These are phyloP conservation scores for Kwoniella pini DNA, from an alignment of 768 basidiomycete genomes.

Conservation along the genomic window DNA sequence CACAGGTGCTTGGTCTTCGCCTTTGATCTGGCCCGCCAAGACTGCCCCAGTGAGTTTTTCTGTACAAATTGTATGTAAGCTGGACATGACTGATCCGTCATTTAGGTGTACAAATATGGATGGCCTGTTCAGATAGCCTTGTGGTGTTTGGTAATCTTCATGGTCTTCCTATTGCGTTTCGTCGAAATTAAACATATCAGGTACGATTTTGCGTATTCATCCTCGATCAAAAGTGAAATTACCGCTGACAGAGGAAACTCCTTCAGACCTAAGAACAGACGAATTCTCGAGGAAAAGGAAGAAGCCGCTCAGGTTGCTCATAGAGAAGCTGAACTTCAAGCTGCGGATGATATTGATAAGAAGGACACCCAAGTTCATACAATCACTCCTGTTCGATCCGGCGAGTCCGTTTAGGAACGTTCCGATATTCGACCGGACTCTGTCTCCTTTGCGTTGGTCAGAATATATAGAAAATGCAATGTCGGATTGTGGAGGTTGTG, in stretches of 20 bases:
- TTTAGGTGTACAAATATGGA: conserved; percentile 35
- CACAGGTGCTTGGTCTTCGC: conserved; percentile 41
- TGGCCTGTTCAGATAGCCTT: conserved; percentile 46
- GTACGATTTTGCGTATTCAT: conserved; percentile 8
- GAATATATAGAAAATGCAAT: no score
- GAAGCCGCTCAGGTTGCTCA: conserved; percentile 8
- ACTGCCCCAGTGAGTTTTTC: conserved; percentile 30
- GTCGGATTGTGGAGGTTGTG: no score
- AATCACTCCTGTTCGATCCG: conserved; percentile 2
- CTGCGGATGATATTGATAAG: conserved; percentile 11
- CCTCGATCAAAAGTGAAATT: not conserved
- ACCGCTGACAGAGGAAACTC: not conserved
- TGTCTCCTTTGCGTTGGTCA: no score
- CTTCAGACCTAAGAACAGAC: conserved; percentile 16
- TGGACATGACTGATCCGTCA: no score
- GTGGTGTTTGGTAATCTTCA: conserved; percentile 40
- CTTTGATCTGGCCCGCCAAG: conserved; percentile 45
- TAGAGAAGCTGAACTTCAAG: conserved; percentile 2
- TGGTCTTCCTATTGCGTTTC: conserved; percentile 29
- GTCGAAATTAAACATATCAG: conserved; percentile 40
- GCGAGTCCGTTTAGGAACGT: not conserved
- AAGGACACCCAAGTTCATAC: not conserved
- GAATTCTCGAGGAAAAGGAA: conserved; percentile 11
- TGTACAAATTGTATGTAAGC: no score
- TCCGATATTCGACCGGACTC: no score